phyloP scores from a whole-genome alignment of 208 protist species.

The Acanthamoeba healyi region DNA sequence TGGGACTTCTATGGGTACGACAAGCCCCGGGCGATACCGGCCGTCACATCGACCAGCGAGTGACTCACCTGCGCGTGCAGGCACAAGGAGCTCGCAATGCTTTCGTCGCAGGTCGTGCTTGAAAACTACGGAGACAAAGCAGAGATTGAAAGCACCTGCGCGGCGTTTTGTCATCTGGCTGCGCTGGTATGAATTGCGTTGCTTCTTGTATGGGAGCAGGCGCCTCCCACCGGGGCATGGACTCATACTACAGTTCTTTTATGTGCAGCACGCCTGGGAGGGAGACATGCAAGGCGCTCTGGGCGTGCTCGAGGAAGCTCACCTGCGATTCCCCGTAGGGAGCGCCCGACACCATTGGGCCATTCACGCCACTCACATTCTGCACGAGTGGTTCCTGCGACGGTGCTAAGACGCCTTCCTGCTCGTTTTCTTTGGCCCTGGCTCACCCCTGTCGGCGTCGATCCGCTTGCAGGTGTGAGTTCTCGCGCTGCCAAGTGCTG shows the following conservation, averaged over 20 bases:
- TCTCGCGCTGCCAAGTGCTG: conserved; percentile 47
- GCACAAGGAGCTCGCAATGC: conserved; percentile 62
- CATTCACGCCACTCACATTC: conserved; percentile 31
- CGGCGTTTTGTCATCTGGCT: conserved; percentile 48
- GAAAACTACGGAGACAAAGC: conserved; percentile 70
- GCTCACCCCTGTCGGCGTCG: not conserved
- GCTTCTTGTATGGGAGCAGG: not conserved
- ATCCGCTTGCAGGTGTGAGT: conserved; percentile 12
- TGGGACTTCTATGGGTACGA: conserved; percentile 49
- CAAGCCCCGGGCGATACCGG: not conserved
- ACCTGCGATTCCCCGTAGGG: not conserved
- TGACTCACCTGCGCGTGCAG: not conserved
- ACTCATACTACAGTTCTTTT: not conserved
- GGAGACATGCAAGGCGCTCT: conserved; percentile 38
- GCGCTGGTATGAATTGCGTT: not conserved
- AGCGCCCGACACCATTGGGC: conserved; percentile 39
- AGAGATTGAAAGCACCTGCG: conserved; percentile 9
- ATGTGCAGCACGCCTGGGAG: conserved; percentile 35
- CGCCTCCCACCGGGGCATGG: no score
- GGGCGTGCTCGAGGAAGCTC: conserved; percentile 22
- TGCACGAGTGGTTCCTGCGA: conserved; percentile 72
- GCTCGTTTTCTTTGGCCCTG: not conserved
- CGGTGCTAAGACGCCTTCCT: not conserved
- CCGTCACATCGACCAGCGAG: not conserved
- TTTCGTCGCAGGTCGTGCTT: conserved; percentile 19